Percentiles rank a stretch among this genome's conserved stretches.
phyloP scores from a whole-genome alignment of 108 stramenopile genomes.

The Seminavis robusta region DNA sequence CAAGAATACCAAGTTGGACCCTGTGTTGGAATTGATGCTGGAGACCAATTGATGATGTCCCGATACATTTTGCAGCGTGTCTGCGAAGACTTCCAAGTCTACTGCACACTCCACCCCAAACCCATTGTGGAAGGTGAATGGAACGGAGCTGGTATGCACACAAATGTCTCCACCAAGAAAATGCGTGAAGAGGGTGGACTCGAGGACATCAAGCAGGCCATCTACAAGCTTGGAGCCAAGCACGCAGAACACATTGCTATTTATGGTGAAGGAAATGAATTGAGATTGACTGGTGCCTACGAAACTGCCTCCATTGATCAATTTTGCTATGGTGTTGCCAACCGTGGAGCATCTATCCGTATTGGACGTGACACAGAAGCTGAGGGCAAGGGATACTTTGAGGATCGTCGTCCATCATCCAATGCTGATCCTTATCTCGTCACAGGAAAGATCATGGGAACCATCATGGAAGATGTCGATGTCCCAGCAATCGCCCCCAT shows the following conservation, averaged over 20 bases:
- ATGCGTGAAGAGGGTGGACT: conserved; percentile 96
- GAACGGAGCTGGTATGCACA: conserved; percentile 99
- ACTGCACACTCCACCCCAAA: conserved; percentile 96
- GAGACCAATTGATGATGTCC: conserved; percentile 95
- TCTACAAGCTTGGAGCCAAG: conserved; percentile 94
- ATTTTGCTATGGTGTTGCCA: conserved; percentile 96
- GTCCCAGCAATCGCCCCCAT: conserved; percentile 65
- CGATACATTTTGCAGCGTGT: conserved; percentile 97
- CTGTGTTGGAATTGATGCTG: conserved; percentile 96
- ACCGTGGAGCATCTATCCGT: conserved; percentile 94
- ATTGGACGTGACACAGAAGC: conserved; percentile 91
- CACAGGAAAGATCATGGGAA: conserved; percentile 94
- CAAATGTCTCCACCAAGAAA: conserved; percentile 94
- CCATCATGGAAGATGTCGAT: conserved; percentile 81
- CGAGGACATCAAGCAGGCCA: conserved; percentile 90
- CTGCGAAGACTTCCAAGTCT: conserved; percentile 96
- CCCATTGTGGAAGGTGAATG: conserved; percentile 97
- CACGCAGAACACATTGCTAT: conserved; percentile 95
- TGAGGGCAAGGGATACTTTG: conserved; percentile 95
- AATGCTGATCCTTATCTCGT: conserved; percentile 98
- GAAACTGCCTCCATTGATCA: conserved; percentile 93
- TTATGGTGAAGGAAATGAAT: conserved; percentile 98
- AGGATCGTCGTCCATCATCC: conserved; percentile 96
- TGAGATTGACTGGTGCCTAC: conserved; percentile 92
- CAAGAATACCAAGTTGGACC: conserved; percentile 99